Evolutionary conservation across 75 land plant genomes (phyloP).

Genomic region (Isoetes taiwanensis): DNA sequence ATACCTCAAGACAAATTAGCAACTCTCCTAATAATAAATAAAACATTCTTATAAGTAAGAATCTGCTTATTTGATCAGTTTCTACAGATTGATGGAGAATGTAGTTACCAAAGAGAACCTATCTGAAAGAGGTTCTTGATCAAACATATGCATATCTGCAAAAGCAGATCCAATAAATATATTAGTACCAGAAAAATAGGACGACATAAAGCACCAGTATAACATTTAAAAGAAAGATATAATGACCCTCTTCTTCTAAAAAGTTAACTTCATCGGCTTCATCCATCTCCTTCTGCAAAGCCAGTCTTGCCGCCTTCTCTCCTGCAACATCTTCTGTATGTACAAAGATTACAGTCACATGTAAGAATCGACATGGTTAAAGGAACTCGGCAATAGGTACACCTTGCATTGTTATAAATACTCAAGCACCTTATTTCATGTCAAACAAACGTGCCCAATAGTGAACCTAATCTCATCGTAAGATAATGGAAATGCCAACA

Average conservation of each 20-base stretch:
- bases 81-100: background rate
- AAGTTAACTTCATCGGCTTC: conserved; percentile 70
- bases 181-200: background rate
- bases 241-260: conserved; percentile 71
- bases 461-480: too few relatives aligned
- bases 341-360: too few relatives aligned
- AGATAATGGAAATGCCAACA: too few relatives aligned
- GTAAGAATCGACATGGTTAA: too few relatives aligned
- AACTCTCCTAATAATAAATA: background rate
- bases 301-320: conserved; percentile 37
- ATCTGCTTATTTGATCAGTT: background rate
- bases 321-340: conserved; percentile 46
- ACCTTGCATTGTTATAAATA: too few relatives aligned
- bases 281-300: conserved; percentile 42
- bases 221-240: background rate
- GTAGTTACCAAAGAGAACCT: conserved; percentile 55
- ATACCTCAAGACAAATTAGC: conserved; percentile 10
- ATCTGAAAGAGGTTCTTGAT: conserved; percentile 53
- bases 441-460: too few relatives aligned
- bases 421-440: too few relatives aligned
- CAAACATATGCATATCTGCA: conserved; percentile 87
- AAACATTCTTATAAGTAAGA: background rate
- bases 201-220: background rate
- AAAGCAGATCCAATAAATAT: background rate
- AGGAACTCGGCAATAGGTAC: too few relatives aligned